Percentiles rank a stretch among this genome's conserved stretches.
Evolutionary conservation across 2,329 filamentous ascomycete species (phyloP).

Genomic region (Podosphaera aphanis): DNA sequence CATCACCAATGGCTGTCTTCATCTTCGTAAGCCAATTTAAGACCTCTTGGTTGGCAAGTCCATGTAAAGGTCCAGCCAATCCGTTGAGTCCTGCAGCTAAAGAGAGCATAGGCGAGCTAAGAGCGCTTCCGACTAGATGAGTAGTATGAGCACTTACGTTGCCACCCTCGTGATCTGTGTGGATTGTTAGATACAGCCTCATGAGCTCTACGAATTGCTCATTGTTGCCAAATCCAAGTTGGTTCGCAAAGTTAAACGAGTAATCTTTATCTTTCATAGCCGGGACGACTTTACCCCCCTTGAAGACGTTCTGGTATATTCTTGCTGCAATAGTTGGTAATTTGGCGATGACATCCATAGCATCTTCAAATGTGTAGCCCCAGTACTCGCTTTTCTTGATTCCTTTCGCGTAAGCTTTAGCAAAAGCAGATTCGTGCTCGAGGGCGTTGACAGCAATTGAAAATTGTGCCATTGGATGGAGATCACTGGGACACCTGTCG

Average conservation of each 20-base stretch:
- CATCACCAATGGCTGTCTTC: conserved; percentile 84
- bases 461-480: conserved; percentile 99
- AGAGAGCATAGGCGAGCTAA: conserved; percentile 94
- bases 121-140: conserved; percentile 85
- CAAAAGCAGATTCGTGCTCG: conserved; percentile 92
- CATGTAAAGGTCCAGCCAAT: conserved; percentile 93
- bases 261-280: conserved; percentile 99
- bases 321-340: conserved; percentile 90
- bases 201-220: conserved; percentile 93
- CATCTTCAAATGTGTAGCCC: conserved; percentile 97
- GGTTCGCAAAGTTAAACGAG: conserved; percentile 97
- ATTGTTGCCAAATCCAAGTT: conserved; percentile 91
- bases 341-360: conserved; percentile 99
- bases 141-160: conserved; percentile 98
- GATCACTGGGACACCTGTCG: conserved; percentile 95
- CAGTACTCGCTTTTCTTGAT: conserved; percentile 99
- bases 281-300: conserved; percentile 91
- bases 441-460: conserved; percentile 92
- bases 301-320: conserved; percentile 99
- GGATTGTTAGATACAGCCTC: conserved; percentile 97
- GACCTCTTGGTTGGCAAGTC: conserved; percentile 98
- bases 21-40: conserved; percentile 98
- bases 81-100: conserved; percentile 92
- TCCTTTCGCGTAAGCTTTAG: conserved; percentile 96
- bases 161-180: conserved; percentile 98